phyloP scores from a whole-genome alignment of 176 grass and related monocot genomes.

The Carex myosuroides region DNA sequence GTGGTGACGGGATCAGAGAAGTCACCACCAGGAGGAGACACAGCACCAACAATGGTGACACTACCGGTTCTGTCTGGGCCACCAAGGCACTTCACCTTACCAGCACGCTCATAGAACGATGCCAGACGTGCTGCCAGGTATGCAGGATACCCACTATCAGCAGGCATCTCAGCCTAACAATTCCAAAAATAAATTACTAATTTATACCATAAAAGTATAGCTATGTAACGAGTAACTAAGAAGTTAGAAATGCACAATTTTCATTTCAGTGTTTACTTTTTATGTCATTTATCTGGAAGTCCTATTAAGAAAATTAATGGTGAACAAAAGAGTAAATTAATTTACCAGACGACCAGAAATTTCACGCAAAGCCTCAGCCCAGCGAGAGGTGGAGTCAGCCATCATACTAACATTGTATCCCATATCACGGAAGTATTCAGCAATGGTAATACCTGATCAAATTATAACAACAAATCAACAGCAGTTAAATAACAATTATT shows the following conservation, averaged over 20 bases:
- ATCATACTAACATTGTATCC: constrained; percentile 98
- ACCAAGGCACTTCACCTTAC: constrained; percentile 96
- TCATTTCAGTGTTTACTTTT: background rate
- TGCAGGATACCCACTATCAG: constrained; percentile 98
- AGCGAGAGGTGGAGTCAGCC: constrained; percentile 92
- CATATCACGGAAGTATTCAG: constrained; percentile 95
- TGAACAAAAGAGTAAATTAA: background rate
- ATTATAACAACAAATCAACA: constrained; percentile 10
- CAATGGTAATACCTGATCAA: constrained; percentile 68
- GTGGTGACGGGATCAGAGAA: constrained; percentile 98
- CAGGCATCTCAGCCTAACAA: constrained; percentile 97
- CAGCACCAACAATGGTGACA: constrained; percentile 98
- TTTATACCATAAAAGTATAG: background rate
- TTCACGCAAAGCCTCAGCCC: constrained; percentile 57
- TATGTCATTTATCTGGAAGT: background rate
- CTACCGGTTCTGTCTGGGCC: constrained; percentile 85
- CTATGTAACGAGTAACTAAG: background rate
- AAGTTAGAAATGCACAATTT: background rate
- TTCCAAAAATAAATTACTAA: background rate
- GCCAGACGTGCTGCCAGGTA: constrained; percentile 95
- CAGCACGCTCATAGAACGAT: constrained; percentile 97
- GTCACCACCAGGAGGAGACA: constrained; percentile 97
- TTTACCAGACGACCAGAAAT: constrained; percentile 46
- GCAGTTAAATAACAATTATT: background rate
- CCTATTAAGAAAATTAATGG: background rate